Percentiles rank a stretch among this genome's conserved stretches.
These are phyloP conservation scores for Xanthoceras sorbifolium DNA, from an alignment of 345 rosid species.

Conservation along the genomic window DNA sequence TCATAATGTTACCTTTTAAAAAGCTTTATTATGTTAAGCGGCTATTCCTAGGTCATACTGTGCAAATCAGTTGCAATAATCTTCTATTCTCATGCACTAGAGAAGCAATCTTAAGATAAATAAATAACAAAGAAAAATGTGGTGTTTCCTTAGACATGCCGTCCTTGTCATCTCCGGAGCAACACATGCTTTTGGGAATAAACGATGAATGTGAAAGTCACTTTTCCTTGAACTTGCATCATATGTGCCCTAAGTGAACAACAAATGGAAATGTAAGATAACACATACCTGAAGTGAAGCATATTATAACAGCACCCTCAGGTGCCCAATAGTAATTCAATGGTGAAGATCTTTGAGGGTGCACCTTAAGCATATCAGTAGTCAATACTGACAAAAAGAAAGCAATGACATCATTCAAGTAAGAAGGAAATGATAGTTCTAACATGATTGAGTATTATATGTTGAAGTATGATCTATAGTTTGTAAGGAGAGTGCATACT, in stretches of 20 bases:
- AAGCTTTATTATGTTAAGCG: not conserved
- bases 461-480: not conserved
- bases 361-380: slow-evolving; percentile 40
- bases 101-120: not conserved
- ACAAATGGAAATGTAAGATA: not conserved
- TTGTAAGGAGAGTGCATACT: slow-evolving; percentile 32
- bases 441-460: not conserved
- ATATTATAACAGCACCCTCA: slow-evolving; percentile 68
- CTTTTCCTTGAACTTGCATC: slow-evolving; percentile 1
- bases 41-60: not conserved
- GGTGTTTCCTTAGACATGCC: not conserved
- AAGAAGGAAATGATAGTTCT: not conserved
- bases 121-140: not conserved
- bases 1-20: not conserved
- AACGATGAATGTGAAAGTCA: not conserved
- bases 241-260: not conserved
- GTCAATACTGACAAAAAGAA: slow-evolving; percentile 45
- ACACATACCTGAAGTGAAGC: slow-evolving; percentile 78
- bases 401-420: slow-evolving; percentile 1
- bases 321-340: slow-evolving; percentile 59
- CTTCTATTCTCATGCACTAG: not conserved
- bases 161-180: not conserved
- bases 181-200: not conserved
- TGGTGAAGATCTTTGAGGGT: slow-evolving; percentile 14
- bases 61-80: not conserved